A percentile compares a stretch with the other conserved stretches of the same genome.
phyloP scores from a whole-genome alignment of 768 basidiomycete species.

The Macrocybe gigantea region DNA sequence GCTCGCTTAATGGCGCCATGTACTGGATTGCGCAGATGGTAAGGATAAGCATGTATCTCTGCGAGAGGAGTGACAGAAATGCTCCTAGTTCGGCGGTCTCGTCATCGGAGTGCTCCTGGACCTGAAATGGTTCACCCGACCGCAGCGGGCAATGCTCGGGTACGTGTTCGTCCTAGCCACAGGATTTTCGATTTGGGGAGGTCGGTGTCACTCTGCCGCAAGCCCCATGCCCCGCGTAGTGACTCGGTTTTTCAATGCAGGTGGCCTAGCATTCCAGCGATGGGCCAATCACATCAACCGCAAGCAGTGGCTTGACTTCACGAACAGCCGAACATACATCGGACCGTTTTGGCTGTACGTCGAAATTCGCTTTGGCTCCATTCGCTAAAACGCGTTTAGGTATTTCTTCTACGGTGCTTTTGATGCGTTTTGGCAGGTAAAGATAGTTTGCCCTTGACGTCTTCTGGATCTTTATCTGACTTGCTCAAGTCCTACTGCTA shows the following conservation, averaged over 20 bases:
- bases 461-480: background rate
- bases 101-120: constrained; percentile 19
- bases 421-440: constrained; percentile 23
- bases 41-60: background rate
- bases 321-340: constrained; percentile 13
- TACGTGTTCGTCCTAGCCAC: constrained; percentile 18
- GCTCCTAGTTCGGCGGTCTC: constrained; percentile 17
- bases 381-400: constrained; percentile 4
- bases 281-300: constrained; percentile 18
- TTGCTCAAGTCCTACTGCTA: constrained; percentile 18
- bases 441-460: background rate
- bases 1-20: constrained; percentile 22
- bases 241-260: constrained; percentile 2
- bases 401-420: constrained; percentile 25
- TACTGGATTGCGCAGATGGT: constrained; percentile 26
- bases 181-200: constrained; percentile 22
- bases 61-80: too few relatives aligned
- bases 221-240: background rate
- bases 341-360: constrained; percentile 23
- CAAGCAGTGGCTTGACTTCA: constrained; percentile 21
- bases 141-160: constrained; percentile 18
- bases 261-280: constrained; percentile 21
- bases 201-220: constrained; percentile 4
- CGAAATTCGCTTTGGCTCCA: background rate
- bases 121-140: constrained; percentile 20